Conservation (phyloP, 495 filamentous ascomycete genomes). For the Elasticomyces elasticus region DNA sequence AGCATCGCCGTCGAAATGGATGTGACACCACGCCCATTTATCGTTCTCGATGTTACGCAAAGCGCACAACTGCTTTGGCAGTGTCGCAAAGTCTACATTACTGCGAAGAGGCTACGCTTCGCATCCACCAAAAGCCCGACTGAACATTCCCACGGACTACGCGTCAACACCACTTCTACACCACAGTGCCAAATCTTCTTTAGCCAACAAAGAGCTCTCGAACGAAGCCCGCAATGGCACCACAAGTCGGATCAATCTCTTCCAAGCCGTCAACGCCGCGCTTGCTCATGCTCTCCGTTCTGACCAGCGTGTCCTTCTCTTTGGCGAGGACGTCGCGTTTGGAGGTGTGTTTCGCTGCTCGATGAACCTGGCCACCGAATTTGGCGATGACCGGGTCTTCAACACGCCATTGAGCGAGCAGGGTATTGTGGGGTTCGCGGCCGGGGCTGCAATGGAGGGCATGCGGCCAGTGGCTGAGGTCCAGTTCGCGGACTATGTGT, state of each 20-base stretch:
- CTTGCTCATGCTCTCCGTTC: slow-evolving; percentile 69
- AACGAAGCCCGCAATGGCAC: slow-evolving; percentile 54
- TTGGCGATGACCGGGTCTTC: slow-evolving; percentile 83
- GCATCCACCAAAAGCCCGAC: slow-evolving; percentile 41
- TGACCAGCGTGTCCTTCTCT: slow-evolving; percentile 79
- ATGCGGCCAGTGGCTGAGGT: slow-evolving; percentile 94
- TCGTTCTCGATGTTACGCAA: neutral
- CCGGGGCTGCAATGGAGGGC: slow-evolving; percentile 80
- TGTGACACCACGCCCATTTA: neutral
- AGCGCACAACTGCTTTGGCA: neutral
- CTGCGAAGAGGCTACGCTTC: slow-evolving; percentile 26
- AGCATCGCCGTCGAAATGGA: neutral
- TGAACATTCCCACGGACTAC: slow-evolving; percentile 87
- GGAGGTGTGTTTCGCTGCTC: slow-evolving; percentile 95
- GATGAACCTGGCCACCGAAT: slow-evolving; percentile 76
- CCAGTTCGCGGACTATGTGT: slow-evolving; percentile 97
- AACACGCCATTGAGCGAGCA: slow-evolving; percentile 94
- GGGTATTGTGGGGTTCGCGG: slow-evolving; percentile 88
- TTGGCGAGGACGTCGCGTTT: slow-evolving; percentile 95
- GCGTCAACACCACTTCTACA: slow-evolving; percentile 68
- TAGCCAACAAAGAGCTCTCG: slow-evolving; percentile 49
- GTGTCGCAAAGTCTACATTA: neutral
- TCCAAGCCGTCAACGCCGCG: slow-evolving; percentile 85
- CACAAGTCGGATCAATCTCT: slow-evolving; percentile 75
- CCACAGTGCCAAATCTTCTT: slow-evolving; percentile 60